Base-by-base conservation (phyloP, 495 filamentous ascomycete genomes). In the Elasticomyces elasticus region DNA sequence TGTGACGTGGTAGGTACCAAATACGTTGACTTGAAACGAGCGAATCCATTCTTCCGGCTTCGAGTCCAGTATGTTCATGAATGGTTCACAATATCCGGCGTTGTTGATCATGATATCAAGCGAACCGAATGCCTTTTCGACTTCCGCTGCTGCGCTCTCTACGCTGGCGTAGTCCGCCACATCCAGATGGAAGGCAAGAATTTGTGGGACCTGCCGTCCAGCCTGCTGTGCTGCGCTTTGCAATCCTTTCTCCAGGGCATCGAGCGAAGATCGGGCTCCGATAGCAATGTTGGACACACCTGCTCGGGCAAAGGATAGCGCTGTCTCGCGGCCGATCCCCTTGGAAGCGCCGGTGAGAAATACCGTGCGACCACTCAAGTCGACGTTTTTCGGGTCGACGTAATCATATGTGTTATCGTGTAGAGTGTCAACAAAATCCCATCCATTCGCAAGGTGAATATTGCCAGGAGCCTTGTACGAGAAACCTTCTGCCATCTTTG, bases 91-190 rank as follows among this genome's bases (percentile, higher is more conserved):
- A 31, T 63, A 57, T 17, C 72, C 79, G 0, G 78, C 76, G 44
- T 81, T 80, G 59, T 78, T 79, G 55, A 81, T 64, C 15, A 81
- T 59, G 35, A 81, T 70, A 46, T 82, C 77, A 0, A 80, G 52
- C 0, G 63, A 59, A 3, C 71, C 71, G 51, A 65, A 62, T 0
- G 43, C 38, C 31, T 64, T 26, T 20, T 67, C 65, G 3, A 69
- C 58, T 10, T 64, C 28, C 4, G 62, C 48, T 4, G 64, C 71
- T 0, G 67, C 69, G 0, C 49, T 55, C 1, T 64, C 66, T 4
- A 77, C 72, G 44, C 59, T 68, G 1, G 62, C 60, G 19, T 58
- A 52, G 37, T 67, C 65, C 7, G 69, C 64, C 13, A 78, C 71
- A 58, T 79, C 75, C 2, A 78, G 49, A 12, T 61, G 33, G 10